These are phyloP conservation scores for Aspergillus hortae DNA, from an alignment of 2,329 filamentous ascomycete genomes.

Conservation along the genomic window DNA sequence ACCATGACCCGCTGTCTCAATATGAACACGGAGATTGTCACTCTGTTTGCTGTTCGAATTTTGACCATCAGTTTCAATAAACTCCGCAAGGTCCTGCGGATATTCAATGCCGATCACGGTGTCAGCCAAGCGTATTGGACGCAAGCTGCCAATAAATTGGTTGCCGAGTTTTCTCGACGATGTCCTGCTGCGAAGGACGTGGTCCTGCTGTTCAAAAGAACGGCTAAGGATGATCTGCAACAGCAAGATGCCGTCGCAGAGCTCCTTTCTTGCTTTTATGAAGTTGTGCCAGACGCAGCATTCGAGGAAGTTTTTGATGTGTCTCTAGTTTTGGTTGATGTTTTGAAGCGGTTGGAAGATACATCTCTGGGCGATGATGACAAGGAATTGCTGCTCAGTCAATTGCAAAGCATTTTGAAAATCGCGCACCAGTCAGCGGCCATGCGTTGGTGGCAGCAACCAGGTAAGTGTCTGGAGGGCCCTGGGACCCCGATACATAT, in stretches of 20 bases:
- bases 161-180: constrained; percentile 71
- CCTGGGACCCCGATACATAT: neutral
- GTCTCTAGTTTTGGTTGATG: constrained; percentile 68
- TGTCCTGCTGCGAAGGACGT: constrained; percentile 81
- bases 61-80: constrained; percentile 78
- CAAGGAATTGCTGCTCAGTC: constrained; percentile 60
- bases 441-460: constrained; percentile 87
- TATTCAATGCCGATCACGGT: constrained; percentile 53
- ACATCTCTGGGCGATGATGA: constrained; percentile 44
- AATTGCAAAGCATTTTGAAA: constrained; percentile 75
- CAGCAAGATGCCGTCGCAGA: constrained; percentile 77
- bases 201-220: constrained; percentile 68
- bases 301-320: constrained; percentile 85
- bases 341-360: constrained; percentile 60
- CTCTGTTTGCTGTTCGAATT: constrained; percentile 78
- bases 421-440: constrained; percentile 77
- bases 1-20: constrained; percentile 75
- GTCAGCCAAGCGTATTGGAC: constrained; percentile 58
- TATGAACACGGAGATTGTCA: constrained; percentile 72
- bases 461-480: constrained; percentile 38
- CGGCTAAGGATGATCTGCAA: constrained; percentile 64
- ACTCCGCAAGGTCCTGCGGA: constrained; percentile 59
- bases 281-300: constrained; percentile 73
- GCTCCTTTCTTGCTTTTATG: constrained; percentile 79
- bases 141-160: constrained; percentile 64